Evolutionary conservation across 148 eudicot genomes (phyloP).

Genomic region (Hydrangea macrophylla): DNA sequence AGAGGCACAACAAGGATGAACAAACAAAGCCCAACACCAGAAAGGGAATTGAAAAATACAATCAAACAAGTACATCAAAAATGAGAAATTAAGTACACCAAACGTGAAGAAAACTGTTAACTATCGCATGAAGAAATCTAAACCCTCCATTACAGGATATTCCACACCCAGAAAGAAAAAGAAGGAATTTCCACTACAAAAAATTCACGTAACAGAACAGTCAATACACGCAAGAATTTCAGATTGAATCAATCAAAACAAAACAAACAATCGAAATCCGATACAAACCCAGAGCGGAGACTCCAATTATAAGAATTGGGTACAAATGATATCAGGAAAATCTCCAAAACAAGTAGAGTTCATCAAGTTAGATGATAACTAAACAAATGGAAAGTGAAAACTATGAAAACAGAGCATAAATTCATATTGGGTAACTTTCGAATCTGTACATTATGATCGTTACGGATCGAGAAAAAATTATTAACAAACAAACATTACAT

Average conservation of each 20-base stretch:
- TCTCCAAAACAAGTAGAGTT: background rate
- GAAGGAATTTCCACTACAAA: constrained; percentile 15
- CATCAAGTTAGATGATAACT: background rate
- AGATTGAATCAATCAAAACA: background rate
- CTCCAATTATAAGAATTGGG: constrained; percentile 11
- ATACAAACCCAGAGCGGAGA: constrained; percentile 26
- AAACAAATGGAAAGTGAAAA: constrained; percentile 12
- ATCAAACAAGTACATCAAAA: constrained; percentile 21
- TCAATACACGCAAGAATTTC: constrained; percentile 5
- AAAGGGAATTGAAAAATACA: constrained; percentile 1
- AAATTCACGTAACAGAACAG: background rate
- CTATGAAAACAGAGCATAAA: constrained; percentile 15
- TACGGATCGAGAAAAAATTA: constrained; percentile 36
- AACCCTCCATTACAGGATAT: constrained; percentile 33
- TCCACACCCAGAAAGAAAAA: constrained; percentile 23
- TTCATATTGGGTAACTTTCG: constrained; percentile 14
- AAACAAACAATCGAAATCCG: background rate
- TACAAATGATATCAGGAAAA: constrained; percentile 10
- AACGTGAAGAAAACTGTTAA: constrained; percentile 22
- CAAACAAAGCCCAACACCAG: background rate
- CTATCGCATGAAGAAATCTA: constrained; percentile 31
- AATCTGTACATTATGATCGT: constrained; percentile 41
- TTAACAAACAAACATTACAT: constrained; percentile 28
- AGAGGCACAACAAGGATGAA: background rate
- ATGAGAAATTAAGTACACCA: constrained; percentile 8